phyloP scores from a whole-genome alignment of 2,329 filamentous ascomycete genomes.

The Conoideocrella luteorostrata region DNA sequence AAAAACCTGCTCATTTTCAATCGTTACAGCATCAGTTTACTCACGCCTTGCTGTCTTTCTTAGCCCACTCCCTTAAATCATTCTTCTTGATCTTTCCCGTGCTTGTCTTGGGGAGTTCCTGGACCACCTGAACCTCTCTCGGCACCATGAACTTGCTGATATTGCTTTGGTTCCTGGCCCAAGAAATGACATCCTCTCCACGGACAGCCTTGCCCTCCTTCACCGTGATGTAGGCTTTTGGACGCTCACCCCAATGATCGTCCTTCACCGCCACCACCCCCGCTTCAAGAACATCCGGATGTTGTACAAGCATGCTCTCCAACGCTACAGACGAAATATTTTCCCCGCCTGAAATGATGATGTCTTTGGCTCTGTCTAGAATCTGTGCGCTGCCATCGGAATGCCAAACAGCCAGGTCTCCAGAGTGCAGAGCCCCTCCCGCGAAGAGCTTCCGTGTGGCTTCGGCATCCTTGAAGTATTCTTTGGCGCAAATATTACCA shows the following conservation, averaged over 20 bases:
- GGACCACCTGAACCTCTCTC: constrained; percentile 67
- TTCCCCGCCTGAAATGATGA: constrained; percentile 95
- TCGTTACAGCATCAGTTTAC: background rate
- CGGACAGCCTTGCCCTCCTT: constrained; percentile 51
- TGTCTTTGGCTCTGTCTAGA: constrained; percentile 89
- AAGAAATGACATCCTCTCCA: constrained; percentile 66
- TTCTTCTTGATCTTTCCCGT: constrained; percentile 98
- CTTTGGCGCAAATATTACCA: constrained; percentile 87
- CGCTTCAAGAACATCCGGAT: constrained; percentile 84
- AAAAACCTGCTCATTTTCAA: background rate
- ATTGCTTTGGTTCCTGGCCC: constrained; percentile 72
- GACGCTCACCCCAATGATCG: constrained; percentile 90
- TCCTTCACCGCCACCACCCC: constrained; percentile 85
- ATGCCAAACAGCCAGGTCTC: constrained; percentile 91
- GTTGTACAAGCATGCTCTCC: constrained; percentile 81
- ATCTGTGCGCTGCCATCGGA: constrained; percentile 88
- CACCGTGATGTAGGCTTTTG: constrained; percentile 86
- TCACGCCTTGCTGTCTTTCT: constrained; percentile 17
- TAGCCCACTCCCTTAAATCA: constrained; percentile 76
- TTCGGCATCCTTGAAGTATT: constrained; percentile 84
- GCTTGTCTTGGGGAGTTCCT: constrained; percentile 89
- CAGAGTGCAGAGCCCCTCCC: constrained; percentile 80
- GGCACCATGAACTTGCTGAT: constrained; percentile 91
- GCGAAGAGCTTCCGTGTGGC: constrained; percentile 83
- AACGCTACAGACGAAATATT: constrained; percentile 94